A percentile compares a stretch with the other conserved stretches of the same genome.
These are phyloP conservation scores for Didymella sp. DNA, from an alignment of 2,329 filamentous ascomycete species.

Conservation along the genomic window DNA sequence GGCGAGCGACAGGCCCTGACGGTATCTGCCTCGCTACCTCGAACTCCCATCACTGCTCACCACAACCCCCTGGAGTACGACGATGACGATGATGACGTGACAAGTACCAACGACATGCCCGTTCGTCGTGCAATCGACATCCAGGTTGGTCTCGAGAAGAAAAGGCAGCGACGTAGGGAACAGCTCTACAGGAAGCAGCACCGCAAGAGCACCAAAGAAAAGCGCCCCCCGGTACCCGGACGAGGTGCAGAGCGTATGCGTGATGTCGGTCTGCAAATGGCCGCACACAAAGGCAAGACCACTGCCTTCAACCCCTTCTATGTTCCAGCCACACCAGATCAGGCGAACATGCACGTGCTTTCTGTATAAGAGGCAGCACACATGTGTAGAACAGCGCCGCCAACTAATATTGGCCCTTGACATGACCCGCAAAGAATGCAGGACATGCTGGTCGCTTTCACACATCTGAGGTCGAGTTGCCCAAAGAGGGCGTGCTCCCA, in stretches of 20 bases:
- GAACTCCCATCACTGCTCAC: slow-evolving; percentile 65
- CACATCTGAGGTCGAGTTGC: slow-evolving; percentile 23
- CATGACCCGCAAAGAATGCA: slow-evolving; percentile 27
- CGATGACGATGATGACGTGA: slow-evolving; percentile 51
- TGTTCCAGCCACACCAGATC: slow-evolving; percentile 36
- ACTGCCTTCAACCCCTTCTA: slow-evolving; percentile 37
- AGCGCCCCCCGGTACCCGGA: slow-evolving; percentile 73
- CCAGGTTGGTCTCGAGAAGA: slow-evolving; percentile 87
- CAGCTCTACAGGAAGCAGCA: slow-evolving; percentile 91
- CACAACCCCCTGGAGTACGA: slow-evolving; percentile 46
- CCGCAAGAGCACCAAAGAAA: slow-evolving; percentile 76
- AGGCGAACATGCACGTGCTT: slow-evolving; percentile 54
- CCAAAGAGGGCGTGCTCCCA: slow-evolving; percentile 14
- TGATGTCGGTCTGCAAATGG: slow-evolving; percentile 87
- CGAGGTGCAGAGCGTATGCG: slow-evolving; percentile 93
- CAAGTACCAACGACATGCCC: slow-evolving; percentile 61
- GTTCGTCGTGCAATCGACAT: slow-evolving; percentile 96
- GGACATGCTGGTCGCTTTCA: slow-evolving; percentile 51
- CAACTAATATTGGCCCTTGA: slow-evolving; percentile 42
- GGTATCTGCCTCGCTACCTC: slow-evolving; percentile 86
- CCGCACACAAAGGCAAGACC: slow-evolving; percentile 64
- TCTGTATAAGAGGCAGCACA: slow-evolving; percentile 44
- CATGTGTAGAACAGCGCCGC: slow-evolving; percentile 50
- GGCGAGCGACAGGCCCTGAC: slow-evolving; percentile 71
- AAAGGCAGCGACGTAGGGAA: slow-evolving; percentile 89